These are phyloP conservation scores for Tetrahymena thermophila DNA, from an alignment of 73 alveolate species.

Conservation along the genomic window DNA sequence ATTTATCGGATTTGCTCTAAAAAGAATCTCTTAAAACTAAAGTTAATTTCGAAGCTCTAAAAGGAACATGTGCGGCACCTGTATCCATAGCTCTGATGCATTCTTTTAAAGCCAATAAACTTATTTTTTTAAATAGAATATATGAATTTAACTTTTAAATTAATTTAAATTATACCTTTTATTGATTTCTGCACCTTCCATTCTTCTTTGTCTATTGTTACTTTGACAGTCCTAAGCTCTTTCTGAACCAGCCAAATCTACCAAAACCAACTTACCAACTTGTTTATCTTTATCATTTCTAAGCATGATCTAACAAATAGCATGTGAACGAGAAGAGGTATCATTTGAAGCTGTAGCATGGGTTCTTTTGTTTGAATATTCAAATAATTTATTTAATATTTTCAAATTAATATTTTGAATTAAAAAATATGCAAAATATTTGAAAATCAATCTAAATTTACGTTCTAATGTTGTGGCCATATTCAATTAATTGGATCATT, in stretches of 20 bases:
- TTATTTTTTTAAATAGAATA: neutral
- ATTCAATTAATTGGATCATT: constrained; percentile 75
- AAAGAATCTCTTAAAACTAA: constrained; percentile 95
- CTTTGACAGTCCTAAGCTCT: constrained; percentile 94
- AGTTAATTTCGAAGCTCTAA: constrained; percentile 97
- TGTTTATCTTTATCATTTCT: constrained; percentile 67
- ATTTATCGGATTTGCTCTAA: constrained; percentile 68
- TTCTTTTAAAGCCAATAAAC: constrained; percentile 92
- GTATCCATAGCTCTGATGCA: constrained; percentile 95
- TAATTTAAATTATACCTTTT: constrained; percentile 20
- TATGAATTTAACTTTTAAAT: neutral
- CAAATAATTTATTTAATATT: no score
- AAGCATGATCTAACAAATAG: constrained; percentile 76
- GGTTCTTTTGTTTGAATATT: constrained; percentile 2
- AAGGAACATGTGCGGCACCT: constrained; percentile 94
- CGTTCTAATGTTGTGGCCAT: constrained; percentile 87
- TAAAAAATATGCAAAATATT: no score
- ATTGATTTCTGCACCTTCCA: constrained; percentile 98
- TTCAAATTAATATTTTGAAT: no score
- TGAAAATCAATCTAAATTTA: neutral
- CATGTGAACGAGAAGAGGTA: constrained; percentile 95
- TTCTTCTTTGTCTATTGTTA: constrained; percentile 84
- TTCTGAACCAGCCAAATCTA: constrained; percentile 96
- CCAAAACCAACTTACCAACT: constrained; percentile 83
- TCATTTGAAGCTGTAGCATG: constrained; percentile 96